phyloP scores from a whole-genome alignment of 495 filamentous ascomycete species.

The Penicillium goetzii region DNA sequence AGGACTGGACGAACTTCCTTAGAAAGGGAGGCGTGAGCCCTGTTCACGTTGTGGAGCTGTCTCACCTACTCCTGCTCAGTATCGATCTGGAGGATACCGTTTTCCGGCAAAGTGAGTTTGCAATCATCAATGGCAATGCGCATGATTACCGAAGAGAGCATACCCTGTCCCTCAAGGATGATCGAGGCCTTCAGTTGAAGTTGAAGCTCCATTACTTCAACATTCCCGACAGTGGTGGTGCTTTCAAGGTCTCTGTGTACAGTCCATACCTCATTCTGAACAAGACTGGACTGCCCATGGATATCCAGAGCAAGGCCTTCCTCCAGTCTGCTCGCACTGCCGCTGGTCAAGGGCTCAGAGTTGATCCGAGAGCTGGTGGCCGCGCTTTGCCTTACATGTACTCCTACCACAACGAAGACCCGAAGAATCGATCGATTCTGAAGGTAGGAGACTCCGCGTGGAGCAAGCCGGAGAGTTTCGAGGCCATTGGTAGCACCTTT shows the following conservation, averaged over 20 bases:
- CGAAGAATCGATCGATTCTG: constrained; percentile 82
- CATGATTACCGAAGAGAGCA: constrained; percentile 88
- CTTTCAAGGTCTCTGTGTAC: constrained; percentile 92
- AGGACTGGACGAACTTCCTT: constrained; percentile 98
- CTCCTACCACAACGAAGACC: constrained; percentile 83
- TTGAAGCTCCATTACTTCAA: constrained; percentile 92
- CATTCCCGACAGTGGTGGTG: constrained; percentile 89
- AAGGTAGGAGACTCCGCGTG: constrained; percentile 87
- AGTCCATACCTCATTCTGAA: constrained; percentile 94
- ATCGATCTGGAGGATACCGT: constrained; percentile 95
- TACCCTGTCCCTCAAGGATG: constrained; percentile 78
- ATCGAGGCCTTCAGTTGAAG: constrained; percentile 73
- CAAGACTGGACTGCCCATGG: constrained; percentile 87
- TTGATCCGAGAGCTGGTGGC: constrained; percentile 51
- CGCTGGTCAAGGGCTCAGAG: constrained; percentile 71
- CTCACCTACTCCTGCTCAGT: constrained; percentile 88
- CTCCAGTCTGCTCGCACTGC: constrained; percentile 79
- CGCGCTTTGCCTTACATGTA: constrained; percentile 93
- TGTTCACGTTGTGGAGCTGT: constrained; percentile 94
- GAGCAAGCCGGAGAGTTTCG: constrained; percentile 97
- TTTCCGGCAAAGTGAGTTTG: constrained; percentile 93
- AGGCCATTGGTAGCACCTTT: constrained; percentile 92
- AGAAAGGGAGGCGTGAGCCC: constrained; percentile 95
- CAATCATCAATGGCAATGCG: constrained; percentile 88
- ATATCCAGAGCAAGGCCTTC: constrained; percentile 86